Base-by-base conservation (phyloP, 176 grass and related monocot genomes). In the Musa troglodytarum region DNA sequence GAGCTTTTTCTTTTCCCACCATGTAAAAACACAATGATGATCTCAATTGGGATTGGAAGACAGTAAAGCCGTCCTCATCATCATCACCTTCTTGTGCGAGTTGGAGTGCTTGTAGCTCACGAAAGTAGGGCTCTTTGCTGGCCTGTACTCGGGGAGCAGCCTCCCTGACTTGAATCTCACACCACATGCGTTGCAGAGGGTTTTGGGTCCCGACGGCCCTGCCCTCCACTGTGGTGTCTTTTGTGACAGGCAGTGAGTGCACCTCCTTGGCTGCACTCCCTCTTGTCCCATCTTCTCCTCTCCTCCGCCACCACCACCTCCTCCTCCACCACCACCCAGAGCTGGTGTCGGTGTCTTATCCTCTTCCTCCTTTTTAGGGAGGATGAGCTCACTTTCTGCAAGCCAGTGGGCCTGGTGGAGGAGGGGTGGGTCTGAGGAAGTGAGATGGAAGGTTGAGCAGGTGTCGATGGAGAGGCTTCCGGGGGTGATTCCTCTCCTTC, bases 61-160 rank as follows among this genome's bases (percentile, higher is more conserved):
- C 50, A 68, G 76, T 17, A 64, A 58, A 52, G 85, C 79, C 83
- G 81, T 81, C 73, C 94, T 91, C 94, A 98, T 77, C 82, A 93
- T 88, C 94, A 98, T 78, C 25, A 98, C 90, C 80, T 98, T 98
- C 86, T 90, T 93, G 82, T 98, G 94, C 10, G 90, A 98, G 70
- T 98, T 98, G 55, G 94, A 98, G 86, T 98, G 94, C 81, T 91
- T 82, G 77, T 74, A 80, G 68, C 76, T 94, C 81, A 89, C 86
- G 25, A 88, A 99, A 73, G 95, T 94, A 10, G 95, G 90, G 81
- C 95, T 99, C 74, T 99, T 99, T 61, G 86, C 95, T 0, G 95
- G 95, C 25, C 95, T 83, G 71, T 99, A 99, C 82, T 99, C 95
- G 0, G 95, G 95, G 13, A 94, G 85, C 77, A 99, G 78, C 76